These are phyloP conservation scores for Inga laurina DNA, from an alignment of 306 rosid genomes.

Conservation along the genomic window DNA sequence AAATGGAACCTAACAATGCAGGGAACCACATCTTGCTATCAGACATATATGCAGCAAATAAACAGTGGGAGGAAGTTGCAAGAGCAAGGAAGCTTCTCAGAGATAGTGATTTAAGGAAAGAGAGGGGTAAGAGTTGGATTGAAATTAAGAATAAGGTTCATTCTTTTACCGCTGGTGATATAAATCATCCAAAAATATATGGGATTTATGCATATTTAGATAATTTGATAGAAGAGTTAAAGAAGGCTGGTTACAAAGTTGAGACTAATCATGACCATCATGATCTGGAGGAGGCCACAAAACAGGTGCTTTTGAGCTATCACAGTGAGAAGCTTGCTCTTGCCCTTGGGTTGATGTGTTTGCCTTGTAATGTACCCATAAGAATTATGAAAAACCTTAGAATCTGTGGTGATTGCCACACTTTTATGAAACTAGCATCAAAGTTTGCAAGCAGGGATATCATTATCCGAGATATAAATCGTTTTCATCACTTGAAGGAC, in stretches of 20 bases:
- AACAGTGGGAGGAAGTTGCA: conserved; percentile 83
- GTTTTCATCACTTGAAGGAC: conserved; percentile 74
- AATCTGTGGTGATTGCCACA: conserved; percentile 91
- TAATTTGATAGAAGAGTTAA: conserved; percentile 57
- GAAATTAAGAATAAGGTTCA: conserved; percentile 73
- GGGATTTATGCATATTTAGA: conserved; percentile 65
- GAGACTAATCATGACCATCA: conserved; percentile 71
- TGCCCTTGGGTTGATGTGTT: conserved; percentile 71
- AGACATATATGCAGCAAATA: conserved; percentile 69
- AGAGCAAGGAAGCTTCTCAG: conserved; percentile 66
- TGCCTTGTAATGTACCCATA: conserved; percentile 64
- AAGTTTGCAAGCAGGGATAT: conserved; percentile 54
- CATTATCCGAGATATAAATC: conserved; percentile 75
- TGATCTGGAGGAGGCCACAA: conserved; percentile 64
- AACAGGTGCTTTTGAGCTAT: conserved; percentile 70
- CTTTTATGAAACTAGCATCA: conserved; percentile 73
- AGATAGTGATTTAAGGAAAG: conserved; percentile 73
- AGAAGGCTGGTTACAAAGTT: conserved; percentile 57
- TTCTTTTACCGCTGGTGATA: conserved; percentile 77
- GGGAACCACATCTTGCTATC: conserved; percentile 85
- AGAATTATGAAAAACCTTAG: conserved; percentile 92
- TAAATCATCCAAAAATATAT: conserved; percentile 57
- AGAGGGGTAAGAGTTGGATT: conserved; percentile 86
- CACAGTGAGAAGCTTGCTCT: conserved; percentile 90
- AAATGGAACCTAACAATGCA: conserved; percentile 80